These are phyloP conservation scores for Pittosporum tobira DNA, from an alignment of 129 eudicot species.

Conservation along the genomic window DNA sequence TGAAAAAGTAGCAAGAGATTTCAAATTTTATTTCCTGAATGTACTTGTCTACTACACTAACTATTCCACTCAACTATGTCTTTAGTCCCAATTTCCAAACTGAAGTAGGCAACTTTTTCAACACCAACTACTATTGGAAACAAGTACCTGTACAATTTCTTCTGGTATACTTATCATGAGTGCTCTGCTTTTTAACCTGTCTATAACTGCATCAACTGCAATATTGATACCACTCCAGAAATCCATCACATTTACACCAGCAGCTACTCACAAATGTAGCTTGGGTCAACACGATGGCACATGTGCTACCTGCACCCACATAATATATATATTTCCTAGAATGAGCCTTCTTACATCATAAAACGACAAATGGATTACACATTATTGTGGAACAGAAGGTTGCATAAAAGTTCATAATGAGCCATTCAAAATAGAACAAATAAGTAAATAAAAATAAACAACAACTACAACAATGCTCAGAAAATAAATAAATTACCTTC, in stretches of 20 bases:
- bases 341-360: slow-evolving; percentile 5
- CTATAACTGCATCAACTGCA: slow-evolving; percentile 80
- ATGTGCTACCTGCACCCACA: slow-evolving; percentile 76
- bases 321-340: slow-evolving; percentile 1
- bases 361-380: too few species aligned
- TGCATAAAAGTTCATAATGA: too few species aligned
- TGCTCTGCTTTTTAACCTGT: slow-evolving; percentile 69
- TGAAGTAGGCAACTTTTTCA: too few species aligned
- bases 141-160: slow-evolving; percentile 80
- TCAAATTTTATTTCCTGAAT: background rate
- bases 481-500: too few species aligned
- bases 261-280: slow-evolving; percentile 74
- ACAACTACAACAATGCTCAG: too few species aligned
- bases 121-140: too few species aligned
- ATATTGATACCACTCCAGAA: slow-evolving; percentile 70
- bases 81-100: too few species aligned
- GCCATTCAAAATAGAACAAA: too few species aligned
- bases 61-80: too few species aligned
- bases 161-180: slow-evolving; percentile 84
- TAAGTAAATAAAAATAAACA: too few species aligned
- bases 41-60: background rate
- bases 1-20: background rate
- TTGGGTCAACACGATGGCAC: slow-evolving; percentile 96
- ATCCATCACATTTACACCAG: slow-evolving; percentile 93
- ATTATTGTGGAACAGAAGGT: too few species aligned